Evolutionary conservation across 495 filamentous ascomycete genomes (phyloP).

Genomic region (Daldinia childiae): DNA sequence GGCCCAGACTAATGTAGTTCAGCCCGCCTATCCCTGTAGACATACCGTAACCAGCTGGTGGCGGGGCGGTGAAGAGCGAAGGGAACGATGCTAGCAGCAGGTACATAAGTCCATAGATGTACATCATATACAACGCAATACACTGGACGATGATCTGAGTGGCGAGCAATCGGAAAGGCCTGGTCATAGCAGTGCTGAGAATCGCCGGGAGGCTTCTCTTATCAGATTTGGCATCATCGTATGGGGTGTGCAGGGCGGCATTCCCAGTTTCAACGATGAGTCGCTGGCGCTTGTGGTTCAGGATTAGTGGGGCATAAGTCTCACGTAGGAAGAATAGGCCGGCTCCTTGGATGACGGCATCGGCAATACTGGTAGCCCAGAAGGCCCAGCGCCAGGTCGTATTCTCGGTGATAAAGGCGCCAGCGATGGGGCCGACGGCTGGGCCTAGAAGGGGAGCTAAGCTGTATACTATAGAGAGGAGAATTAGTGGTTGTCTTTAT

Average conservation of each 20-base stretch:
- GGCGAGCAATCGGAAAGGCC: slow-evolving; percentile 66
- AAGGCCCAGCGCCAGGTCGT: slow-evolving; percentile 79
- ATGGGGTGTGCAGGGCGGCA: slow-evolving; percentile 68
- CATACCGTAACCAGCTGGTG: slow-evolving; percentile 63
- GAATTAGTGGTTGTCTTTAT: neutral
- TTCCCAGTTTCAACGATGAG: slow-evolving; percentile 74
- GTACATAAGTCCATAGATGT: slow-evolving; percentile 77
- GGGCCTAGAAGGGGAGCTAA: slow-evolving; percentile 72
- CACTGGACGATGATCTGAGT: slow-evolving; percentile 70
- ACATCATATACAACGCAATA: slow-evolving; percentile 60
- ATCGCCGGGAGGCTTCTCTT: slow-evolving; percentile 52
- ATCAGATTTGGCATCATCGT: slow-evolving; percentile 54
- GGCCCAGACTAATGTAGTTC: slow-evolving; percentile 74
- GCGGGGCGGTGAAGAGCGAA: slow-evolving; percentile 61
- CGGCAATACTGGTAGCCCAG: slow-evolving; percentile 68
- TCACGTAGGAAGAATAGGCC: slow-evolving; percentile 76
- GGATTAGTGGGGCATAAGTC: slow-evolving; percentile 73
- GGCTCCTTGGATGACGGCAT: slow-evolving; percentile 67
- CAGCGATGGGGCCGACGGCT: slow-evolving; percentile 70
- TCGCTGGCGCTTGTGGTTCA: slow-evolving; percentile 63
- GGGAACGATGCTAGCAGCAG: slow-evolving; percentile 77
- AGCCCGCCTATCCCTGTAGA: slow-evolving; percentile 69
- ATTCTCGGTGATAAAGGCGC: slow-evolving; percentile 73
- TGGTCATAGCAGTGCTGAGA: slow-evolving; percentile 58
- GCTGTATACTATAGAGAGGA: slow-evolving; percentile 59